These are phyloP conservation scores for Eutrema salsugineum DNA, from an alignment of 441 rosid genomes.

Conservation along the genomic window DNA sequence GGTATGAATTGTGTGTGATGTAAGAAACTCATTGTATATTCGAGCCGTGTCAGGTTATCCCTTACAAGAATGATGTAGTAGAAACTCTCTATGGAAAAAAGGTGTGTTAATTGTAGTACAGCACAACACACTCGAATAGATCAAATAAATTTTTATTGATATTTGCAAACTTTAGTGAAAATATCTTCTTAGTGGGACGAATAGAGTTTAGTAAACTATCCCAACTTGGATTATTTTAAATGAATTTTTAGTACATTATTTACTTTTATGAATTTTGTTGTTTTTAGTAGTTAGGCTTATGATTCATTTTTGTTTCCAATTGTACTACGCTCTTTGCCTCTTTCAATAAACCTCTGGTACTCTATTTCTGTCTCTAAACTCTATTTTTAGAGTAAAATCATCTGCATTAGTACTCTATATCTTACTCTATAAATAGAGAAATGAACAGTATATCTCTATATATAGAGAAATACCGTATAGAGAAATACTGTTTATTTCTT, in stretches of 20 bases:
- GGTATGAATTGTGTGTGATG: constrained; percentile 8
- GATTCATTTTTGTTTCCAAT: not conserved
- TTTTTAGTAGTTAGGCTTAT: not conserved
- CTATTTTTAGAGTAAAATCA: too few relatives aligned
- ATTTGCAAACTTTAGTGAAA: not conserved
- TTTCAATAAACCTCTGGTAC: too few relatives aligned
- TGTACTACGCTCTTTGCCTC: too few relatives aligned
- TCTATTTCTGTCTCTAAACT: too few relatives aligned
- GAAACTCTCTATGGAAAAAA: not conserved
- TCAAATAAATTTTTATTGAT: not conserved
- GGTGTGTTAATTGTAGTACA: not conserved
- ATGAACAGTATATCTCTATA: too few relatives aligned
- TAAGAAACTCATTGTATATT: constrained; percentile 5
- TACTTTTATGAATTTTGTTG: not conserved
- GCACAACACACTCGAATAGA: not conserved
- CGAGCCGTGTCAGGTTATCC: not conserved
- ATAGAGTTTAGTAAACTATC: not conserved
- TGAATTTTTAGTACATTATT: not conserved
- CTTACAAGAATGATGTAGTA: constrained; percentile 9
- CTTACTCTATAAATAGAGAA: too few relatives aligned
- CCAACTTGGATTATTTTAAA: constrained; percentile 2
- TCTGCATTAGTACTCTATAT: too few relatives aligned
- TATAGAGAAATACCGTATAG: too few relatives aligned
- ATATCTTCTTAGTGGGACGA: not conserved
- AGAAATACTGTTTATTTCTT: too few relatives aligned